These are phyloP conservation scores for Suaeda aralocaspica DNA, from an alignment of 148 eudicot species.

Conservation along the genomic window DNA sequence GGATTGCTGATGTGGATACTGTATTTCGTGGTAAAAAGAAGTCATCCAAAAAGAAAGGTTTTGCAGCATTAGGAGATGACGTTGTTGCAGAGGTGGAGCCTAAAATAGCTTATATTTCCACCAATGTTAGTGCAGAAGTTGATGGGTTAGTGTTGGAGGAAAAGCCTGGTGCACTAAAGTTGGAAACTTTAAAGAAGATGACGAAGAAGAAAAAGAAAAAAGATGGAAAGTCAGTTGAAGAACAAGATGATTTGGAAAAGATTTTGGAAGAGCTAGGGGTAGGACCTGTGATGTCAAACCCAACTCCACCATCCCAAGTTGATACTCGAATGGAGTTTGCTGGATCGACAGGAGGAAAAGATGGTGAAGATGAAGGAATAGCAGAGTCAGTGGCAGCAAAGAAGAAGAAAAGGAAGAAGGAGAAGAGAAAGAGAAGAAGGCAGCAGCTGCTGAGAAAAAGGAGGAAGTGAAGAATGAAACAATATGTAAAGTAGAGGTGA, in stretches of 20 bases:
- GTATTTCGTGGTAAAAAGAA: slow-evolving; percentile 83
- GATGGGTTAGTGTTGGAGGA: too few relatives aligned
- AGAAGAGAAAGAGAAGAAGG: slow-evolving; percentile 56
- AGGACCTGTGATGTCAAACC: slow-evolving; percentile 37
- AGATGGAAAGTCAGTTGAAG: slow-evolving; percentile 66
- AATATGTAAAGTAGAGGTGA: slow-evolving; percentile 52
- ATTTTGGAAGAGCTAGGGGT: slow-evolving; percentile 80
- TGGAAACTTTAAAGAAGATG: slow-evolving; percentile 65
- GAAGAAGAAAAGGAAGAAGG: slow-evolving; percentile 83
- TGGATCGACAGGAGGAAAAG: slow-evolving; percentile 48
- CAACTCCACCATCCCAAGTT: slow-evolving; percentile 35
- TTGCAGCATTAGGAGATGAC: slow-evolving; percentile 27
- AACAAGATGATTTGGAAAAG: slow-evolving; percentile 80
- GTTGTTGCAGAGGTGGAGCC: slow-evolving; percentile 24
- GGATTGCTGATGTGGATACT: slow-evolving; percentile 26
- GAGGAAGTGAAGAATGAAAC: slow-evolving; percentile 51
- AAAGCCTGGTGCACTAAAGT: slow-evolving; percentile 23
- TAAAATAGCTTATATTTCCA: slow-evolving; percentile 22
- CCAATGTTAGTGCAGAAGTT: too few relatives aligned
- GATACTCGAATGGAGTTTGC: slow-evolving; percentile 41
- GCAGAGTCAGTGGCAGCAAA: slow-evolving; percentile 56
- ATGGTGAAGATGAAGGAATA: slow-evolving; percentile 47
- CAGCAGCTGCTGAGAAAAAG: slow-evolving; percentile 41
- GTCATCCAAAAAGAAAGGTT: slow-evolving; percentile 73
- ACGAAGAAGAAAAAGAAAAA: slow-evolving; percentile 88